Base-by-base conservation (phyloP, 345 rosid species). In the Streptanthus diversifolius region DNA sequence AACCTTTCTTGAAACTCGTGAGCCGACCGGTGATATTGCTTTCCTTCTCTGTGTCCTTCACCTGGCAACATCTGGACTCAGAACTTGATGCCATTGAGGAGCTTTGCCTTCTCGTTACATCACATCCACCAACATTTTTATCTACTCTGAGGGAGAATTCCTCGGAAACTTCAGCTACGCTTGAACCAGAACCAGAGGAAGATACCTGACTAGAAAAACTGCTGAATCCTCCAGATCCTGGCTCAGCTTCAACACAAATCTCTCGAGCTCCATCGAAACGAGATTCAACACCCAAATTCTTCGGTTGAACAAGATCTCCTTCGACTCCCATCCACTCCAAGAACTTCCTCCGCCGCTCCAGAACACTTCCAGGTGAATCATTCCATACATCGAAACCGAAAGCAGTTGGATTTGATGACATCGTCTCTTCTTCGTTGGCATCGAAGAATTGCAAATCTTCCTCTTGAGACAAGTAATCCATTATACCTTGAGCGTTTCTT, bases 391-490 rank as follows among this genome's bases (percentile, higher is more conserved):
- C 55, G 44, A 66, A 81, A 49, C 52, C 73, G 33, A 55, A 72
- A 66, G 13, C 68, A 32, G 55, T 79, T 78, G 68, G 76, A 66
- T 32, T 53, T 48, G 83, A 76, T 61, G 83, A 67, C 76, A 82
- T 72, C 64, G 83, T 72, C 67, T 89, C 93, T 45, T 88, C 93
- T 59, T 86, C 90, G 18, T 55, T 74, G 29, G 96, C 92, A 80
- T 93, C 97, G 18, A 87, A 90, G 72, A 90, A 93, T 5, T 66
- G 82, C 52, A 61, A 71, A 57, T 81, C 90, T 79, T 88, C 89
- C 18, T 83, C 98, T 68, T 82, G 89, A 61, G 81, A 70, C 60
- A 82, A 82, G 80, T 88, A 77, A 67, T 82, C 90, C 97, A 93
- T 93, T 77, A 67, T 80, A 76, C 78, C 76, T 63, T 60, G 48